These are phyloP conservation scores for Jaminaea rosea DNA, from an alignment of 1,284 basidiomycete genomes.

Conservation along the genomic window DNA sequence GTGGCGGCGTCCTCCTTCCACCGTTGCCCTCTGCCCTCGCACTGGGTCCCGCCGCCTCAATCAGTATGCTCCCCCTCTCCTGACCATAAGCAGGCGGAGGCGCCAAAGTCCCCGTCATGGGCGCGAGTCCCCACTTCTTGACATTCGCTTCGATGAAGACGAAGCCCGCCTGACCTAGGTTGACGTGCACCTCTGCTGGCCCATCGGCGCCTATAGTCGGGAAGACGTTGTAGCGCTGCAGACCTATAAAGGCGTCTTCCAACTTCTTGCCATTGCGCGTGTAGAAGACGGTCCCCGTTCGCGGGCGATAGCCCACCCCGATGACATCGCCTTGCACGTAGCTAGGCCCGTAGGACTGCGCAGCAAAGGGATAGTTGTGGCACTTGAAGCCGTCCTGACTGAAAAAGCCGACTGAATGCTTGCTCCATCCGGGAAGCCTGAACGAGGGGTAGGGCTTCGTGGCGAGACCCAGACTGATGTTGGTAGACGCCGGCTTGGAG, in stretches of 20 bases:
- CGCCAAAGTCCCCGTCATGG: constrained; percentile 44
- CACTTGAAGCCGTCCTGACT: constrained; percentile 87
- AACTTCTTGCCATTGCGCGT: constrained; percentile 44
- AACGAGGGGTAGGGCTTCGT: constrained; percentile 46
- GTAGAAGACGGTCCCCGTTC: constrained; percentile 45
- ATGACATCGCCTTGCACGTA: constrained; percentile 67
- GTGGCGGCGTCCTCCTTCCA: neutral
- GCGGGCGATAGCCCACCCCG: constrained; percentile 42
- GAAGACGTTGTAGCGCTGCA: constrained; percentile 43
- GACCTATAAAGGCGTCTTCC: constrained; percentile 43
- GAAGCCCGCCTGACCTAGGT: constrained; percentile 46
- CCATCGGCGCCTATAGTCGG: constrained; percentile 44
- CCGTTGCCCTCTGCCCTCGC: neutral
- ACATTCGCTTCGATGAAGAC: constrained; percentile 47
- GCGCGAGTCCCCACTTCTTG: constrained; percentile 46
- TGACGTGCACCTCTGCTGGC: constrained; percentile 43
- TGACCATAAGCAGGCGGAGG: constrained; percentile 45
- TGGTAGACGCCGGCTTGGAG: constrained; percentile 40
- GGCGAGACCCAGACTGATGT: constrained; percentile 38
- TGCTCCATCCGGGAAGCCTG: constrained; percentile 58
- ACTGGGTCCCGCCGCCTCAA: constrained; percentile 23
- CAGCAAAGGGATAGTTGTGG: constrained; percentile 91
- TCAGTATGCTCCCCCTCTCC: constrained; percentile 46
- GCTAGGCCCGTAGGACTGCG: constrained; percentile 70
- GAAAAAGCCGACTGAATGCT: constrained; percentile 90